Evolutionary conservation across 805 yeast genomes (phyloP), one percentile per base, ranked within the genome.

Genomic region (Yamadazyma phyllophila): DNA sequence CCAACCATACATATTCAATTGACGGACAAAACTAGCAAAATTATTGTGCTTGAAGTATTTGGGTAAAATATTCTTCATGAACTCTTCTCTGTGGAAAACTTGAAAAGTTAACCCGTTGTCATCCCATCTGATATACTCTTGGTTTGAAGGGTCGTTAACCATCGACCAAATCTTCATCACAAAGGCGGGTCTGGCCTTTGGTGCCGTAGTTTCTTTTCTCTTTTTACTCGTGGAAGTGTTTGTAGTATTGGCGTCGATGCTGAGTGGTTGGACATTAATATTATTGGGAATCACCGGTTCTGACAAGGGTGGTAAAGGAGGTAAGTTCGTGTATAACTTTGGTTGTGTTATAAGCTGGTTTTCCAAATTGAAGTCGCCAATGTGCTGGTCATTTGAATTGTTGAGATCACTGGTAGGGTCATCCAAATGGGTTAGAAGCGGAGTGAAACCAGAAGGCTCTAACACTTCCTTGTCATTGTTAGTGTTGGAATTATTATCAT

Each of bases 111-210:
- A 75, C 2, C 99, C 99, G 63, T 88, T 91, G 1, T 81, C 77
- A 56, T 81, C 73, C 99, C 99, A 94, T 32, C 82, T 73, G 39
- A 94, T 92, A 56, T 81, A 81, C 37, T 83, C 77, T 13, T 75
- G 62, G 63, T 91, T 92, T 0, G 66, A 57, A 1, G 80, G 71
- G 60, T 92, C 97, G 61, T 91, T 91, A 7, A 94, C 90, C 97
- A 94, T 94, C 31, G 83, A 78, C 99, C 99, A 92, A 14, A 94
- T 70, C 64, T 94, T 94, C 73, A 83, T 81, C 8, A 94, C 96
- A 68, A 94, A 94, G 0, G 96, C 95, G 1, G 98, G 96, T 43
- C 89, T 71, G 0, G 82, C 59, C 57, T 83, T 85, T n/a, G 74
- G 68, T 1, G 62, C 63, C 7, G 56, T 48, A 1, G 53, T 46